A percentile compares a stretch with the other conserved stretches of the same genome.
These are phyloP conservation scores for Phytophthora quininea DNA, from an alignment of 352 stramenopile genomes.

Conservation along the genomic window DNA sequence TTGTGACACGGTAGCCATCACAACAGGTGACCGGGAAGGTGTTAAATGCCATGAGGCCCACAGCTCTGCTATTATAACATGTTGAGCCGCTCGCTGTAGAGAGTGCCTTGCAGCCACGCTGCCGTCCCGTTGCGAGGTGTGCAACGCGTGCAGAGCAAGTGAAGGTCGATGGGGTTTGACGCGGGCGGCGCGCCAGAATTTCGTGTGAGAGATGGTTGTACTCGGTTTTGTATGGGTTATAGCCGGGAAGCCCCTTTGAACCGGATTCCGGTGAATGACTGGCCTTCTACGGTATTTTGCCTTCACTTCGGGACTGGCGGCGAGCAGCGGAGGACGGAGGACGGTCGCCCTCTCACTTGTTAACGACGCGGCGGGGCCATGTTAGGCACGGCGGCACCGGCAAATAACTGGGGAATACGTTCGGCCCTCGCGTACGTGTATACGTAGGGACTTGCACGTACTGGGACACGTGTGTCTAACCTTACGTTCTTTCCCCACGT, in stretches of 20 bases:
- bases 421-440: conserved; percentile 37
- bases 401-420: conserved; percentile 59
- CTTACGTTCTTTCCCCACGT: not conserved
- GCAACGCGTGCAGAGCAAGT: not conserved
- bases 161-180: not conserved
- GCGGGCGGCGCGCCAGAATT: conserved; percentile 4
- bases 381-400: conserved; percentile 44
- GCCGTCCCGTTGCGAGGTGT: not conserved
- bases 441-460: not conserved
- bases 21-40: no score
- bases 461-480: not conserved
- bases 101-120: not conserved
- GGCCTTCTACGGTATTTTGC: conserved; percentile 14
- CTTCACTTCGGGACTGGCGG: not conserved
- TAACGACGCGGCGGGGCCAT: conserved; percentile 16
- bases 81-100: no score
- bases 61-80: no score
- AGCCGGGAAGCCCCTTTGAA: not conserved
- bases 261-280: conserved; percentile 8
- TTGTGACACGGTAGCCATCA: no score
- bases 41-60: no score
- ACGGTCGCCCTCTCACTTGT: conserved; percentile 1
- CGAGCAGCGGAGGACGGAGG: conserved; percentile 1
- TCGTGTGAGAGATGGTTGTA: not conserved
- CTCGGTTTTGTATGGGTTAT: not conserved